A percentile compares a stretch with the other conserved stretches of the same genome.
Evolutionary conservation across 1,139 yeast species (phyloP).

Genomic region (Suhomyces ambrosiae): DNA sequence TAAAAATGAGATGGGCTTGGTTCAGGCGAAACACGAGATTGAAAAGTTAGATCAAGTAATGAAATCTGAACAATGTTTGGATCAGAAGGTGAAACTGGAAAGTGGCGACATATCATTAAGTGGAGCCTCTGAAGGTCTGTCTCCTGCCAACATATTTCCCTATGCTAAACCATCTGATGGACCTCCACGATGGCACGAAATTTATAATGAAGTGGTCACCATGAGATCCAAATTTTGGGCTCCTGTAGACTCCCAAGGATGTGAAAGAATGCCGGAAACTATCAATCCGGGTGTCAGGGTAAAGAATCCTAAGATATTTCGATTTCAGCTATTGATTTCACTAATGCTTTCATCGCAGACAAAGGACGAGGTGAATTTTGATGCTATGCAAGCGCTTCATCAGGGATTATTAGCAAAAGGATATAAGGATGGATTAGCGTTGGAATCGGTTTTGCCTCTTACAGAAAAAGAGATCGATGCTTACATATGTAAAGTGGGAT

Average conservation of each 20-base stretch:
- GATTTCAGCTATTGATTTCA: conserved; percentile 77
- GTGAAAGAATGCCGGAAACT: conserved; percentile 69
- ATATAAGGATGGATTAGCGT: conserved; percentile 32
- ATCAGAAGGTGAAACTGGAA: too few species aligned
- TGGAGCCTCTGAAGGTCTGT: too few species aligned
- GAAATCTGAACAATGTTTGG: background rate
- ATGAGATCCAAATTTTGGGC: conserved; percentile 68
- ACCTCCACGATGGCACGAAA: conserved; percentile 42
- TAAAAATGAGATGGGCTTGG: background rate
- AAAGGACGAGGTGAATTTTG: conserved; percentile 80
- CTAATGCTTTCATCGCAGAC: conserved; percentile 92
- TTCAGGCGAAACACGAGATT: background rate
- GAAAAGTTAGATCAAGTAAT: background rate
- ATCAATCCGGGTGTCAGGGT: conserved; percentile 33
- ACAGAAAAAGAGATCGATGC: conserved; percentile 61
- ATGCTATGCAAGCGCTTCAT: conserved; percentile 69
- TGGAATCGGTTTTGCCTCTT: conserved; percentile 41
- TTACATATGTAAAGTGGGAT: conserved; percentile 80
- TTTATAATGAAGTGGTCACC: conserved; percentile 61
- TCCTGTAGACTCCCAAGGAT: conserved; percentile 90
- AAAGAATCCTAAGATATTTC: conserved; percentile 43
- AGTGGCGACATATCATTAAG: too few species aligned
- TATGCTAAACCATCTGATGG: conserved; percentile 10
- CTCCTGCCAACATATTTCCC: conserved; percentile 13
- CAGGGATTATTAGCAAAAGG: conserved; percentile 38